Conservation (phyloP, 1,284 basidiomycete genomes). For the Leccinum pachyderme region DNA sequence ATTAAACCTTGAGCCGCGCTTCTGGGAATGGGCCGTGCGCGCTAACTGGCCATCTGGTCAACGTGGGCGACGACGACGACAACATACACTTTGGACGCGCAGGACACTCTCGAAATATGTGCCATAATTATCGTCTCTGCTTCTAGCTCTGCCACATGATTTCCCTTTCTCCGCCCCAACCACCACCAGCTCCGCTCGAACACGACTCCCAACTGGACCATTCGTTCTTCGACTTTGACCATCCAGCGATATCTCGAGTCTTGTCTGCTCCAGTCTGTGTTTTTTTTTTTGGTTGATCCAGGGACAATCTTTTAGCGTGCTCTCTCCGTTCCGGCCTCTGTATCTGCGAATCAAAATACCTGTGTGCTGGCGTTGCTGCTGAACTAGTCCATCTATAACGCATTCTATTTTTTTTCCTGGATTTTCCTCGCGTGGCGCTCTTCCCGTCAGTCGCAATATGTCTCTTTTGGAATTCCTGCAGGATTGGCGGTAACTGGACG, state of each 20-base stretch:
- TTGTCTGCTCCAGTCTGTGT: background rate
- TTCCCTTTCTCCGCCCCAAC: conserved; percentile 35
- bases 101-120: conserved; percentile 8
- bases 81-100: conserved; percentile 2
- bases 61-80: conserved; percentile 23
- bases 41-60: conserved; percentile 9
- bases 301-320: background rate
- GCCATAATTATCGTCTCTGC: conserved; percentile 32
- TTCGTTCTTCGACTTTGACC: background rate
- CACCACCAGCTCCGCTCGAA: conserved; percentile 36
- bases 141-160: conserved; percentile 25
- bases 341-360: conserved; percentile 1
- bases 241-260: background rate
- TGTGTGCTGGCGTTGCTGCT: background rate
- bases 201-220: conserved; percentile 5
- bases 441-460: background rate
- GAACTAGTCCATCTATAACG: background rate
- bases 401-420: background rate
- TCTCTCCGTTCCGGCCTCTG: no score
- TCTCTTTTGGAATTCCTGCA: background rate
- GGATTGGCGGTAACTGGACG: conserved; percentile 1
- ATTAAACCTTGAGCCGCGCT: conserved; percentile 31
- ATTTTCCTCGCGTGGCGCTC: conserved; percentile 4
- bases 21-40: conserved; percentile 31
- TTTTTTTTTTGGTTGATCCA: background rate